Conservation (phyloP, 768 basidiomycete genomes). For the Phlebiopsis gigantea region DNA sequence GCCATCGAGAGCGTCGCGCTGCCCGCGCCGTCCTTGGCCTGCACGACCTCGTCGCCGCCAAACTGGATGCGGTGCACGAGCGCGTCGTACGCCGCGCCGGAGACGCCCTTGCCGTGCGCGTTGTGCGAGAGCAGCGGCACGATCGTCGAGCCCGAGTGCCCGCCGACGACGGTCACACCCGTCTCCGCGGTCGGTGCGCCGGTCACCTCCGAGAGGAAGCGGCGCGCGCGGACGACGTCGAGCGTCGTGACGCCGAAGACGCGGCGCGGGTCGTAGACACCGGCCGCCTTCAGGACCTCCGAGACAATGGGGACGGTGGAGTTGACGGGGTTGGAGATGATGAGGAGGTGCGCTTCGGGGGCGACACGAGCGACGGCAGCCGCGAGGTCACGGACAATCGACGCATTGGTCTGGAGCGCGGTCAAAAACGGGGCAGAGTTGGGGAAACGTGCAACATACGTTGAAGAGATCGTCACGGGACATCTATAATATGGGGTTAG, state of each 20-base stretch:
- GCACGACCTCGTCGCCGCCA: conserved; percentile 97
- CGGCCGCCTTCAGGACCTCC: conserved; percentile 83
- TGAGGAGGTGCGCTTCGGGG: conserved; percentile 88
- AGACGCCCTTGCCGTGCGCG: conserved; percentile 59
- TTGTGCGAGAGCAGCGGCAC: conserved; percentile 92
- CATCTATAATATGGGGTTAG: conserved; percentile 52
- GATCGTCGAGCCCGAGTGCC: conserved; percentile 96
- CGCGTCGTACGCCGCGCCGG: conserved; percentile 68
- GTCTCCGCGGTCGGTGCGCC: conserved; percentile 62
- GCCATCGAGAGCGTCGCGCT: conserved; percentile 77
- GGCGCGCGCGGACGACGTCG: conserved; percentile 93
- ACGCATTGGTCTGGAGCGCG: conserved; percentile 81
- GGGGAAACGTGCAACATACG: conserved; percentile 40
- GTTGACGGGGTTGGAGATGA: conserved; percentile 99
- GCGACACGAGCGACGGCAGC: conserved; percentile 78
- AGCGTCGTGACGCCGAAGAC: conserved; percentile 98
- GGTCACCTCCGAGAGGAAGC: conserved; percentile 75
- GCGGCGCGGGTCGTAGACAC: conserved; percentile 83
- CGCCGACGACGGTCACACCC: conserved; percentile 83
- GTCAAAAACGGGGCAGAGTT: not conserved
- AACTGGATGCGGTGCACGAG: conserved; percentile 94
- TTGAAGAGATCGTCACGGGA: conserved; percentile 97
- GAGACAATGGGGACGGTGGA: conserved; percentile 98
- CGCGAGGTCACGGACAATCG: conserved; percentile 95
- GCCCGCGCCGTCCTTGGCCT: conserved; percentile 90